Base-by-base conservation (phyloP, 805 yeast genomes). In the Saccharomycopsis fermentans region DNA sequence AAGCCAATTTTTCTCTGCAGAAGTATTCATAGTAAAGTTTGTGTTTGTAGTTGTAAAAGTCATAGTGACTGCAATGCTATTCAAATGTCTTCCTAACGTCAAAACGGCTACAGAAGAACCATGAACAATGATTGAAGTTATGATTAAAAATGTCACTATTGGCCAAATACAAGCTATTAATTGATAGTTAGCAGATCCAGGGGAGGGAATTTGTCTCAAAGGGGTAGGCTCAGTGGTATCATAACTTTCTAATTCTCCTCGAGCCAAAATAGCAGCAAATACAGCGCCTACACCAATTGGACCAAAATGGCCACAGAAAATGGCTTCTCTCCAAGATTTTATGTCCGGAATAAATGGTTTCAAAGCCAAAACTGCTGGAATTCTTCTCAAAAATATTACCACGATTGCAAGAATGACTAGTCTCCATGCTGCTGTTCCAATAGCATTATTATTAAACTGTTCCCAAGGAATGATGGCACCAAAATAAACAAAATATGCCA, bases 201-300 rank as follows among this genome's bases (percentile, higher is more conserved):
- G 63, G 11, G 66, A 67, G 0, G 90, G 86, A 6, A 82, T 63
- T 2, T 70, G 66, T 12, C 70, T 73, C 36, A 83, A 68, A 0
- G 92, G 92, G 0, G 87, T 82, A 43, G 79, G 80, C 29, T 78
- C 80, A 4, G 68, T 73, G 24, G 79, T 74, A 17, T 75, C 72
- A 59, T 72, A 73, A 6, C 71, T 74, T 67, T 88, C 95, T 56
- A 87, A 72, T 61, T 84, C 86, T 9, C 82, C 80, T 62, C 92
- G 80, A 0, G 96, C 89, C 62, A 90, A 74, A 55, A 90, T 83
- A 5, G 88, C 84, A 48, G 94, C 92, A 70, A 87, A 90, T 6
- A 90, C 77, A 1, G 96, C 96, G 59, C 97, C 96, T 24, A 90
- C 97, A 54, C 97, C 97, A 67, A 91, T 88, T 1, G 97, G 97